Evolutionary conservation across 768 basidiomycete genomes (phyloP), one percentile per base, ranked within the genome.

Genomic region (Phylloporus sp.): DNA sequence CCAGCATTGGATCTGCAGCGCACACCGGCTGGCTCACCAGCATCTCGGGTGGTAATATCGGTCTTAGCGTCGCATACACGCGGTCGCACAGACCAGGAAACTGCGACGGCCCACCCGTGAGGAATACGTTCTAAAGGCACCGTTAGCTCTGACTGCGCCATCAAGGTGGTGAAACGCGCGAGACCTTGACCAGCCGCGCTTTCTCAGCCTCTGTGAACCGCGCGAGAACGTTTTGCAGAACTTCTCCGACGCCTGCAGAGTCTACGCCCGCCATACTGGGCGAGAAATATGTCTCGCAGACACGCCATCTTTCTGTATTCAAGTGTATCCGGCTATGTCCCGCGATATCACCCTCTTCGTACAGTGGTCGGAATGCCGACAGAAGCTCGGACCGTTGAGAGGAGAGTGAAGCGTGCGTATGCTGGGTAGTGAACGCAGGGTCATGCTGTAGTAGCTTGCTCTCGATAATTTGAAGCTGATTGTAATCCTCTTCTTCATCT

Each of bases 211-310:
- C 78, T 4, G 77, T 69, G 71, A 93, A 92, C 46, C 85, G 73
- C 39, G 80, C 76, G 46, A 99, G 76, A 41, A 97, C 79, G 63
- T 82, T 88, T 60, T 91, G 92, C 16, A 94, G 71, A 3, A 97
- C 83, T 69, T 99, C 97, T n/a, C 86, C 88, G 9, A 99, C 70
- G 0, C 97, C 97, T 0, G 97, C 95, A 12, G 86, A 91, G 67
- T 98, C 97, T 16, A 95, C 77, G 2, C 97, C 95, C 2, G 91
- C 95, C 82, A 97, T 94, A n/a, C 74, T 76, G 0, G 95, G 95
- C 24, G 89, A 85, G 72, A 95, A 97, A 76, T 87, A 93, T 1
- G 91, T 82, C 71, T 98, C 97, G 57, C 88, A 90, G 8, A 89
- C 92, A 32, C 95, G 78, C 78, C 89, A 91, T 35, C 93, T 76